These are phyloP conservation scores for Rhizoclosmatium sp. DNA, from an alignment of 192 early-diverging fungal genomes.

Conservation along the genomic window DNA sequence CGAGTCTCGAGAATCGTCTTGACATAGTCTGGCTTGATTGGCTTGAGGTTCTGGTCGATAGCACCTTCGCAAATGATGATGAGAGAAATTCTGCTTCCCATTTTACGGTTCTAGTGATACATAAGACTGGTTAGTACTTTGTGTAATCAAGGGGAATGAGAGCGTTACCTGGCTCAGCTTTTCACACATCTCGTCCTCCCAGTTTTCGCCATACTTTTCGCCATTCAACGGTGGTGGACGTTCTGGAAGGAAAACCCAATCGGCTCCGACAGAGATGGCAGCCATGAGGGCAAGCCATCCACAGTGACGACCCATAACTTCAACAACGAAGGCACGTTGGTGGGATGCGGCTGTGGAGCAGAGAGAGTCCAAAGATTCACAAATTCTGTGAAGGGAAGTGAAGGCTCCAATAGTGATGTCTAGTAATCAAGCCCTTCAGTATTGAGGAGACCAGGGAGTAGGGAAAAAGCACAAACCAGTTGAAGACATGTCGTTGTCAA, in stretches of 20 bases:
- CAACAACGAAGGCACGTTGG: conserved; percentile 95
- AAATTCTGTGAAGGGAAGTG: conserved; percentile 93
- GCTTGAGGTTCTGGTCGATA: conserved; percentile 84
- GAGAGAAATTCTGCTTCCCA: conserved; percentile 92
- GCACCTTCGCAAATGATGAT: conserved; percentile 97
- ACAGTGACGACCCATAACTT: conserved; percentile 98
- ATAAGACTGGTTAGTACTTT: conserved; percentile 55
- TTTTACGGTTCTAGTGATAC: conserved; percentile 79
- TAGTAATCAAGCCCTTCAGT: conserved; percentile 35
- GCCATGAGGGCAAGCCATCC: conserved; percentile 84
- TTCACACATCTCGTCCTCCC: conserved; percentile 89
- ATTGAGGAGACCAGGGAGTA: conserved; percentile 40
- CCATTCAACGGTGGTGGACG: conserved; percentile 74
- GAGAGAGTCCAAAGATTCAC: conserved; percentile 93
- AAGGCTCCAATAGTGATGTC: conserved; percentile 98
- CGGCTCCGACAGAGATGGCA: conserved; percentile 88
- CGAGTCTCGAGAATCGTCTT: conserved; percentile 81
- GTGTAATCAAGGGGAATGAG: conserved; percentile 20
- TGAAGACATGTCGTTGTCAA: conserved; percentile 89
- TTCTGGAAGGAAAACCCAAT: conserved; percentile 97
- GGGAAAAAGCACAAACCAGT: conserved; percentile 43
- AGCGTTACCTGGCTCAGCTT: conserved; percentile 63
- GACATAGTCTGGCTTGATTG: conserved; percentile 87
- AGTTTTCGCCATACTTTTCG: conserved; percentile 73
- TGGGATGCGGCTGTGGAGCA: conserved; percentile 92